Evolutionary conservation across 768 basidiomycete species (phyloP).

Genomic region (Tylopilus balloui): DNA sequence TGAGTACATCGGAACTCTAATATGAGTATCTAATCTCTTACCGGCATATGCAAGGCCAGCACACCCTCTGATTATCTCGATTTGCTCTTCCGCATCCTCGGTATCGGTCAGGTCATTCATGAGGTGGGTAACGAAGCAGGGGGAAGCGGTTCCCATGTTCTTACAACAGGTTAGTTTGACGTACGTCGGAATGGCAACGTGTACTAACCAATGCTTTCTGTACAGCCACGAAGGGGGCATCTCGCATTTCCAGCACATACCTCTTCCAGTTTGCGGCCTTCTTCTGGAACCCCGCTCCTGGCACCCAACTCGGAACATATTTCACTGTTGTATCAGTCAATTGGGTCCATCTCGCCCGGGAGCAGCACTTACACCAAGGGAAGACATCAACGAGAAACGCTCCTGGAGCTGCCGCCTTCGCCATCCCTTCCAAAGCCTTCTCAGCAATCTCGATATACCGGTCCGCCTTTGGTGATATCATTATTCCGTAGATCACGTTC

Average conservation of each 20-base stretch:
- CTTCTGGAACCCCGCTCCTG: slow-evolving; percentile 47
- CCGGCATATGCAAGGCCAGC: slow-evolving; percentile 48
- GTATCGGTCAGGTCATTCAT: slow-evolving; percentile 17
- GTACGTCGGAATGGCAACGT: not conserved
- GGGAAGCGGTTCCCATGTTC: slow-evolving; percentile 26
- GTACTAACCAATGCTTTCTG: slow-evolving; percentile 36
- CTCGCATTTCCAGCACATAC: slow-evolving; percentile 45
- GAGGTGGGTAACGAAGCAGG: slow-evolving; percentile 30
- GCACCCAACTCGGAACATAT: slow-evolving; percentile 49
- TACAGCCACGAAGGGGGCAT: slow-evolving; percentile 40
- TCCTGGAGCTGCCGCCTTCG: slow-evolving; percentile 46
- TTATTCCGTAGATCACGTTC: slow-evolving; percentile 50
- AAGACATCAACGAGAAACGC: slow-evolving; percentile 50
- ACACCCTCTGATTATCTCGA: slow-evolving; percentile 38
- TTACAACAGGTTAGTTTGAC: slow-evolving; percentile 6
- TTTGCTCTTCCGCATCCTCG: slow-evolving; percentile 14
- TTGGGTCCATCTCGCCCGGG: not conserved
- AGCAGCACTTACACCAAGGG: slow-evolving; percentile 34
- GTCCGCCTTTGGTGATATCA: slow-evolving; percentile 40
- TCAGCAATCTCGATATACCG: slow-evolving; percentile 50
- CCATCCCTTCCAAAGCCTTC: slow-evolving; percentile 47
- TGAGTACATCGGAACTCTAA: slow-evolving; percentile 6
- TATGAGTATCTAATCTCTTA: slow-evolving; percentile 19
- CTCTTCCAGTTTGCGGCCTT: slow-evolving; percentile 48
- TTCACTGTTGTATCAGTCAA: slow-evolving; percentile 37